Base-by-base conservation (phyloP, 2,329 filamentous ascomycete species). In the Chalara sp. region DNA sequence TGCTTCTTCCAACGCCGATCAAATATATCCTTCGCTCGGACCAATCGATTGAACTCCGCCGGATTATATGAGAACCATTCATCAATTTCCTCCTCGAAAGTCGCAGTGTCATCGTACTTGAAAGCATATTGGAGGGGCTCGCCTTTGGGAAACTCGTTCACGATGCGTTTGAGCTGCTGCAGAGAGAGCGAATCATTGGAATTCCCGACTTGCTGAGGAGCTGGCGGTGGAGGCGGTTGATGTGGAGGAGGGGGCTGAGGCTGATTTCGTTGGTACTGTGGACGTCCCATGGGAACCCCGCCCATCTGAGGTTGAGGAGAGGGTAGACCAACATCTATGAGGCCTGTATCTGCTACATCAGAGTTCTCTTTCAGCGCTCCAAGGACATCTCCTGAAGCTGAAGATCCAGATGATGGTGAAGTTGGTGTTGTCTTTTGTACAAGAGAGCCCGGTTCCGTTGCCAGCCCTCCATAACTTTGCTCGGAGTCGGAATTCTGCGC, bases 41-140 rank as follows among this genome's bases (percentile, higher is more conserved):
- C 79, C 46, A 96, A 74, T 62, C 91, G 84, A 44, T 85, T 78
- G 70, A 88, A 87, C 65, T 97, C 91, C 68, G 87, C 87, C 55
- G 89, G 84, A 60, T 87, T 86, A 69, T 97, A 96, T 48, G 86
- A 83, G 69, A 99, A 99, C 93, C 93, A 99, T 71, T 99, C 93
- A 65, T 97, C 89, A 45, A 99, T 76, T 72, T 99, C 93, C 56
- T 93, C 89, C 13, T 87, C 82, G 60, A 95, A 85, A 1, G 81
- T 73, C 28, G 84, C 83, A 50, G 79, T 78, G 67, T 92, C 87
- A 30, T 79, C 73, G 70, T 92, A 92, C 56, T 80, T 80, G 66
- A 96, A 99, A 54, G 93, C 90, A 73, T 99, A 99, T 8, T 83
- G 81, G 42, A 78, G 74, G 46, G 85, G 79, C 58, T 90, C 86